Conservation (phyloP, 805 yeast genomes). For the Metschnikowia cubensis region DNA sequence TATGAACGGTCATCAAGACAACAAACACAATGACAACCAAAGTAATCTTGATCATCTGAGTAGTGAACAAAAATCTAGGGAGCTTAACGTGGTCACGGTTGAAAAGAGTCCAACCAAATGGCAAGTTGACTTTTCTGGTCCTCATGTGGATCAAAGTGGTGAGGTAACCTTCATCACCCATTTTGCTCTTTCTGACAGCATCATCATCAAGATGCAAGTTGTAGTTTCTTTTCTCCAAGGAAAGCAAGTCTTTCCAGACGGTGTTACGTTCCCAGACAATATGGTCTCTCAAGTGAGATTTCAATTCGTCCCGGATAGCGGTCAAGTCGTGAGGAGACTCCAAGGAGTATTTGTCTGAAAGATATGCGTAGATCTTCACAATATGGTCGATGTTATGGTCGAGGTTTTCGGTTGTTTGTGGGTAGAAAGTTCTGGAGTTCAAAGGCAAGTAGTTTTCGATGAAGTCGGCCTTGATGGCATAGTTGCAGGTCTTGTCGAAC, state of each 20-base stretch:
- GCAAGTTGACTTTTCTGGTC: constrained; percentile 31
- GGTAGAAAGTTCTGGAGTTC: constrained; percentile 55
- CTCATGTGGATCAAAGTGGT: constrained; percentile 14
- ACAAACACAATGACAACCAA: constrained; percentile 48
- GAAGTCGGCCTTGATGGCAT: constrained; percentile 57
- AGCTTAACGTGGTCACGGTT: constrained; percentile 21
- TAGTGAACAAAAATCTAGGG: constrained; percentile 47
- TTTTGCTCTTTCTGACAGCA: constrained; percentile 17
- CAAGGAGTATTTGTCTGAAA: constrained; percentile 33
- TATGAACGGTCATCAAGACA: constrained; percentile 24
- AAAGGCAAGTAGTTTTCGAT: constrained; percentile 41
- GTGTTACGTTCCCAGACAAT: constrained; percentile 97
- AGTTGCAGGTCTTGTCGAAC: constrained; percentile 78
- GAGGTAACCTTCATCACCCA: constrained; percentile 18
- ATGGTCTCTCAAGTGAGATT: constrained; percentile 72
- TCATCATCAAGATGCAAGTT: constrained; percentile 17
- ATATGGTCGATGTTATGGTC: constrained; percentile 52
- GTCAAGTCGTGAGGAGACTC: constrained; percentile 48
- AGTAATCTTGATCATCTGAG: constrained; percentile 41
- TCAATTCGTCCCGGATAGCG: constrained; percentile 42
- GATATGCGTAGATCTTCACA: constrained; percentile 50
- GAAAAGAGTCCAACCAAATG: constrained; percentile 23
- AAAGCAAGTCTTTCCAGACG: constrained; percentile 96
- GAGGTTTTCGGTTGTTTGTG: constrained; percentile 31
- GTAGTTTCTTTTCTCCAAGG: constrained; percentile 38